phyloP scores from a whole-genome alignment of 345 rosid species.

The Gossypium arboreum region DNA sequence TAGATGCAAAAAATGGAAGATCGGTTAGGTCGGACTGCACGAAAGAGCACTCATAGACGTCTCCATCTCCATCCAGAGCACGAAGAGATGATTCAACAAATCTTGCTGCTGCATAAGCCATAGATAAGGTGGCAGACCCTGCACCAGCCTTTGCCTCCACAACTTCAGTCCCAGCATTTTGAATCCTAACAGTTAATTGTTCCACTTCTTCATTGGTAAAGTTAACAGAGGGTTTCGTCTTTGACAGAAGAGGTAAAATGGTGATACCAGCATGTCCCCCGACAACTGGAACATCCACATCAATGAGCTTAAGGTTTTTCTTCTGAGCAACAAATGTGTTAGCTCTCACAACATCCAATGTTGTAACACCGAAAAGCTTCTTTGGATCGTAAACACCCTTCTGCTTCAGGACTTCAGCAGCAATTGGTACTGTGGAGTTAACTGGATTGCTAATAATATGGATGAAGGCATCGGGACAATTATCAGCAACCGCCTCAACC shows the following conservation, averaged over 20 bases:
- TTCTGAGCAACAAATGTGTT: slow-evolving; percentile 88
- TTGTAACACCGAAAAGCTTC: slow-evolving; percentile 91
- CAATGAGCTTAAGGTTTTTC: slow-evolving; percentile 81
- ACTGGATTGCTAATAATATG: slow-evolving; percentile 94
- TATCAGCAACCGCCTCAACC: slow-evolving; percentile 85
- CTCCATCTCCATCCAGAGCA: slow-evolving; percentile 85
- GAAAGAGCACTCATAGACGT: slow-evolving; percentile 78
- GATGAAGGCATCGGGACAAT: slow-evolving; percentile 84
- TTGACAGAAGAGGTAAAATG: slow-evolving; percentile 80
- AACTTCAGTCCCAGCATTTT: slow-evolving; percentile 92
- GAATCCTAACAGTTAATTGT: slow-evolving; percentile 78
- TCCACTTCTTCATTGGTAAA: slow-evolving; percentile 70
- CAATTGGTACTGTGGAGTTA: slow-evolving; percentile 88
- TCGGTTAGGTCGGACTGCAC: slow-evolving; percentile 75
- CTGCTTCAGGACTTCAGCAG: slow-evolving; percentile 80
- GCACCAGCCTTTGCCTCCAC: slow-evolving; percentile 98
- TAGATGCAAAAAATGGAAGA: slow-evolving; percentile 84
- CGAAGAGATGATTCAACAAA: slow-evolving; percentile 95
- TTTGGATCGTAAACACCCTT: slow-evolving; percentile 87
- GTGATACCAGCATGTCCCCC: slow-evolving; percentile 98
- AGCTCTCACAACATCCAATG: slow-evolving; percentile 88
- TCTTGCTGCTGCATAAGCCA: slow-evolving; percentile 98
- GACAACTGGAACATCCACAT: slow-evolving; percentile 87
- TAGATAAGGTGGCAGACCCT: slow-evolving; percentile 93
- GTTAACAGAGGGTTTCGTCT: slow-evolving; percentile 66